Base-by-base conservation (phyloP, 345 rosid genomes). In the Populus tremula region DNA sequence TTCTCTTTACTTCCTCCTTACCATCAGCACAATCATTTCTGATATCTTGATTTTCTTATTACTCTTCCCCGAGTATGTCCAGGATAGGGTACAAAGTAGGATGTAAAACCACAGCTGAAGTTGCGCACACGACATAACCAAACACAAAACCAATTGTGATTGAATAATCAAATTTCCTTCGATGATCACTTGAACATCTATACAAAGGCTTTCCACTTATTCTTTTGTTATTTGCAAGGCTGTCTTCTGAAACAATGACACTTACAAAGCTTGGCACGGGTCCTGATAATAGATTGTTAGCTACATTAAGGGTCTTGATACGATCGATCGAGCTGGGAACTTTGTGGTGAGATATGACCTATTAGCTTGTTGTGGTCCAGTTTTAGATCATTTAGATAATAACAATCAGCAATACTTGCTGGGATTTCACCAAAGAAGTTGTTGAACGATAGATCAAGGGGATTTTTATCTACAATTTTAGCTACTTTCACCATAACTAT, bases 341-440 rank as follows among this genome's bases (percentile, higher is more conserved):
- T 54, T 70, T 64, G 17, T 18, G 5, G 27, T 0, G 85, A 84
- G 50, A 85, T 85, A 14, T n/a, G 38, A 18, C 87, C 84, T 0
- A 67, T 66, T 12, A 85, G 72, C 70, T 38, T 47, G 50, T 82
- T 85, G 67, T 75, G 18, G 23, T 67, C 71, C 2, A 82, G 76
- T 8, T 50, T 80, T 13, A 85, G 82, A 1, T 36, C 13, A 72
- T 77, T 85, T 25, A 85, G 27, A 47, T 17, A 53, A 8, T 47
- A 8, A 29, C 78, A 71, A 50, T 82, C 63, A 11, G 76, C 79
- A 61, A 80, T 65, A n/a, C 13, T 12, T 0, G 50, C 0, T 13
- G 87, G 87, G 75, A 82, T 85, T n/a, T 73, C 59, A n/a, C 83
- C 87, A 5, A 80, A 76, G 43, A 85, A 79, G 11, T n/a, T 29